Conservation (phyloP, 2,329 filamentous ascomycete species). For the Verticillium nonalfalfae region DNA sequence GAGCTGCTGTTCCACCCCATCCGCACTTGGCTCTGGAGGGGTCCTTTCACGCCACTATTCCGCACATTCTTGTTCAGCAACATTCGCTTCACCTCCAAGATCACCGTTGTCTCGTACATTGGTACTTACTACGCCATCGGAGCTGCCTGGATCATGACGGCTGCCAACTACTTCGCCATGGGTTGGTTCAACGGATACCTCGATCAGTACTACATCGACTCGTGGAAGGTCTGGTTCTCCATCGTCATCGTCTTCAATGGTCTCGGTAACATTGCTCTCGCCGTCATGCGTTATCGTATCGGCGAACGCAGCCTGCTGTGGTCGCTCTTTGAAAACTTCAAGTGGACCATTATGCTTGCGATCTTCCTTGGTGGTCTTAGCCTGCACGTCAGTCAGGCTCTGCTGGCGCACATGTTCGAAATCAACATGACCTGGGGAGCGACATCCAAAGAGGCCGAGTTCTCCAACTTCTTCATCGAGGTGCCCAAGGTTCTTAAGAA, state of each 20-base stretch:
- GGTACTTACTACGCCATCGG: conserved; percentile 77
- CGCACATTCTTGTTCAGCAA: conserved; percentile 64
- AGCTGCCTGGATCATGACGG: conserved; percentile 67
- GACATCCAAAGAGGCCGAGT: conserved; percentile 75
- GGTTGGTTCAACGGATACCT: conserved; percentile 73
- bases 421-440: conserved; percentile 84
- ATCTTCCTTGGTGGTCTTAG: conserved; percentile 80
- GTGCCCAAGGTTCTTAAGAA: conserved; percentile 71
- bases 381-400: conserved; percentile 73
- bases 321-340: conserved; percentile 58
- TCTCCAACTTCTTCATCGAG: conserved; percentile 80
- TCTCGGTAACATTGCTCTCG: conserved; percentile 65
- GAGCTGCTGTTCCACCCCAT: conserved; percentile 77
- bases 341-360: conserved; percentile 67
- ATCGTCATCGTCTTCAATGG: conserved; percentile 75
- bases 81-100: conserved; percentile 69
- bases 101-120: conserved; percentile 71
- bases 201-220: conserved; percentile 75
- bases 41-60: conserved; percentile 77
- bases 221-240: conserved; percentile 74
- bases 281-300: conserved; percentile 65
- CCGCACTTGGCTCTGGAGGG: conserved; percentile 63
- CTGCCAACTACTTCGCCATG: conserved; percentile 68
- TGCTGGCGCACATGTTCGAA: conserved; percentile 78
- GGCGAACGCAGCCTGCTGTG: conserved; percentile 56